A percentile compares a stretch with the other conserved stretches of the same genome.
Evolutionary conservation across 108 stramenopile species (phyloP).

Genomic region (Epithemia pelagica): DNA sequence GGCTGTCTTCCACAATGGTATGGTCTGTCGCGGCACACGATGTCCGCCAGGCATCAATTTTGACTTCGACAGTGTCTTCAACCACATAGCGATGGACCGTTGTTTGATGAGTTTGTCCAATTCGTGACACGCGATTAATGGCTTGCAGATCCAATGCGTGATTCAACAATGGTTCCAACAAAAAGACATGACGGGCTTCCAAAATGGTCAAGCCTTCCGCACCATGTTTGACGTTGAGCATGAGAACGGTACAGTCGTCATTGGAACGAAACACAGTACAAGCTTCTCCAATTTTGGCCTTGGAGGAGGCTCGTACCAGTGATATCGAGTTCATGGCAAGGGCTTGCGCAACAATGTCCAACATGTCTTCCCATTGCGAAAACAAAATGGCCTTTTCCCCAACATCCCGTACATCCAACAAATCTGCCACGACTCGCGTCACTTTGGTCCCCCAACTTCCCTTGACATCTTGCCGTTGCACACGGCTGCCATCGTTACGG

Average conservation of each 20-base stretch:
- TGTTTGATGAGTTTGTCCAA: too few species aligned
- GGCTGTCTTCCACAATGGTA: constrained; percentile 27
- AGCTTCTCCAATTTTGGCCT: constrained; percentile 14
- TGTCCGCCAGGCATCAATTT: constrained; percentile 49
- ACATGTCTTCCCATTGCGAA: constrained; percentile 81
- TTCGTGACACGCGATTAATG: too few species aligned
- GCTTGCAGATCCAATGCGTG: constrained; percentile 50
- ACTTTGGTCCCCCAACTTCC: constrained; percentile 81
- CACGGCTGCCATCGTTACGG: constrained; percentile 36
- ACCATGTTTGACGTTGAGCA: constrained; percentile 73
- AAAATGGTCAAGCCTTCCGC: constrained; percentile 79
- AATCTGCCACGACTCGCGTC: constrained; percentile 44
- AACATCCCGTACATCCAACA: constrained; percentile 28
- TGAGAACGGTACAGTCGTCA: constrained; percentile 28
- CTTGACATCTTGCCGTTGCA: constrained; percentile 30
- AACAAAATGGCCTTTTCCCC: constrained; percentile 77
- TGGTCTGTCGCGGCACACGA: constrained; percentile 26
- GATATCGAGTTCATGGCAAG: constrained; percentile 35
- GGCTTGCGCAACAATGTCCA: constrained; percentile 66
- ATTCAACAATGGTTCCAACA: constrained; percentile 84
- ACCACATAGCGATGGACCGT: constrained; percentile 74
- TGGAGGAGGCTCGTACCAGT: constrained; percentile 44
- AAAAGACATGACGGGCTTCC: constrained; percentile 77
- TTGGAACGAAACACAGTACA: not conserved
- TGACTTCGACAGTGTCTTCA: constrained; percentile 67